phyloP scores from a whole-genome alignment of 2,329 filamentous ascomycete species.

The Penicillium sp. region DNA sequence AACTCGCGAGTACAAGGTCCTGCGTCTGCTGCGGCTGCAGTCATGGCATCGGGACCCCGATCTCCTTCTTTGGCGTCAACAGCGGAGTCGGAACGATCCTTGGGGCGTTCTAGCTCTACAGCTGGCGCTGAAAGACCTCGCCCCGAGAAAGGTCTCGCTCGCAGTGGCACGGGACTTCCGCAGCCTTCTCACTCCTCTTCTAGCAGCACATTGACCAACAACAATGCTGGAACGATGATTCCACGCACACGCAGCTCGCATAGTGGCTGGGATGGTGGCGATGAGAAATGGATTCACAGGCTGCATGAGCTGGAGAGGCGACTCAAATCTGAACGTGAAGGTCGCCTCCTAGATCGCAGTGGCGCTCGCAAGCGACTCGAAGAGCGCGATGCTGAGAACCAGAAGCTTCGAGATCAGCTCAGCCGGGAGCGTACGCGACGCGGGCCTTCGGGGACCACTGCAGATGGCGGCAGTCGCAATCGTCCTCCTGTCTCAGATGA shows the following conservation, averaged over 20 bases:
- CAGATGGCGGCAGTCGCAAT: conserved; percentile 16
- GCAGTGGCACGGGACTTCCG: conserved; percentile 28
- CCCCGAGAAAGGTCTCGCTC: conserved; percentile 24
- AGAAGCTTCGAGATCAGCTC: conserved; percentile 58
- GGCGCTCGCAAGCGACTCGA: conserved; percentile 73
- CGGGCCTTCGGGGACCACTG: conserved; percentile 20
- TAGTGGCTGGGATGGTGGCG: conserved; percentile 44
- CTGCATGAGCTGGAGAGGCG: conserved; percentile 80
- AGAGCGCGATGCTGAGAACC: conserved; percentile 65
- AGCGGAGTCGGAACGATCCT: conserved; percentile 32
- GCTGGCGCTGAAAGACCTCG: conserved; percentile 35
- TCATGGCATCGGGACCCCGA: conserved; percentile 13
- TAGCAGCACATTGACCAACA: conserved; percentile 26
- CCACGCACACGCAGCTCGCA: conserved; percentile 20
- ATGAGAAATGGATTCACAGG: conserved; percentile 68
- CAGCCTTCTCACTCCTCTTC: conserved; percentile 30
- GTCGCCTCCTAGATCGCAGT: conserved; percentile 69
- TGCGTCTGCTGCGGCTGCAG: conserved; percentile 38
- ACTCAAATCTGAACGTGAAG: conserved; percentile 82
- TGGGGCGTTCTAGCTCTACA: conserved; percentile 49
- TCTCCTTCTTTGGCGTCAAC: conserved; percentile 20
- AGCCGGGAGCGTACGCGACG: conserved; percentile 47
- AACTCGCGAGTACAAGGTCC: conserved; percentile 50
- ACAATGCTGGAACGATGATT: conserved; percentile 22
- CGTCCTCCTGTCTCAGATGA: conserved; percentile 21